Percentiles rank a stretch among this genome's conserved stretches.
Conservation (phyloP, 768 basidiomycete species). For the Russula sp. region DNA sequence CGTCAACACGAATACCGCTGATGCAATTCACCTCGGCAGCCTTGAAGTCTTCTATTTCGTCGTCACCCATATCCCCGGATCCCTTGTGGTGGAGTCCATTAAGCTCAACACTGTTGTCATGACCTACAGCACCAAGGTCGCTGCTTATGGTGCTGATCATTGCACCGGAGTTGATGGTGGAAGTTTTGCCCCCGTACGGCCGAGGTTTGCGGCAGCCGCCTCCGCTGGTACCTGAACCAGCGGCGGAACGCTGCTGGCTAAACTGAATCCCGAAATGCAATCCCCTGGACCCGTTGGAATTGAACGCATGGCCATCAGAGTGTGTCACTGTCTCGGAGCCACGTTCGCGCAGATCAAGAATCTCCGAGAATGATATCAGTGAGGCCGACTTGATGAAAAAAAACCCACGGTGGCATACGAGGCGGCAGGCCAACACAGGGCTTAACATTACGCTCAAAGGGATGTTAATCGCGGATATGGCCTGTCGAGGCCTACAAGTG, state of each 20-base stretch:
- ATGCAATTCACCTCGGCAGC: conserved; percentile 21
- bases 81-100: conserved; percentile 25
- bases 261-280: conserved; percentile 20
- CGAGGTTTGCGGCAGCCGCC: conserved; percentile 10
- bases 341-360: conserved; percentile 75
- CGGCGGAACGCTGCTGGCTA: conserved; percentile 18
- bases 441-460: conserved; percentile 80
- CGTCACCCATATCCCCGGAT: conserved; percentile 30
- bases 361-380: conserved; percentile 33
- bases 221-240: conserved; percentile 13
- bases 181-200: conserved; percentile 3
- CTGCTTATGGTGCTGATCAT: conserved; percentile 19
- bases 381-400: background rate
- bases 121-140: conserved; percentile 14
- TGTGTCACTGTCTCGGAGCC: conserved; percentile 72
- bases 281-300: conserved; percentile 15
- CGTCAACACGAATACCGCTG: conserved; percentile 49
- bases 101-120: conserved; percentile 19
- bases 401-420: conserved; percentile 36
- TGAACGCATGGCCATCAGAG: conserved; percentile 32
- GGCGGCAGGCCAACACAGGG: conserved; percentile 70
- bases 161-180: conserved; percentile 16
- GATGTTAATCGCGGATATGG: conserved; percentile 77
- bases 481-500: conserved; percentile 59
- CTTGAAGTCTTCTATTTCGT: conserved; percentile 22